Evolutionary conservation across 768 basidiomycete genomes (phyloP).

Genomic region (Tephrocybe sp.): DNA sequence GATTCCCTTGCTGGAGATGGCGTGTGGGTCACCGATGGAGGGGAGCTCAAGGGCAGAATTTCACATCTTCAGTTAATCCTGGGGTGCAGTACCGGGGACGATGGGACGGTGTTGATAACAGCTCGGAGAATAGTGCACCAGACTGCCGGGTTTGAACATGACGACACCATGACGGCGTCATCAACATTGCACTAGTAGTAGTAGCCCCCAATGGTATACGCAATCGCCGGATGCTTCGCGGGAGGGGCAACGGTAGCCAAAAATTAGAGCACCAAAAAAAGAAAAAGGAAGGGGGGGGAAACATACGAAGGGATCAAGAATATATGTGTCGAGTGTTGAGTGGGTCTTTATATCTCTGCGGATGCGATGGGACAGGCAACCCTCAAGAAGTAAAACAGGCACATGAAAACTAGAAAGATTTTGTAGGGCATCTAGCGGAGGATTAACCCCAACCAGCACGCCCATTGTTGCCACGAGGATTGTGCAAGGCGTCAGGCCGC

Average conservation of each 20-base stretch:
- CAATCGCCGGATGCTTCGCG: not conserved
- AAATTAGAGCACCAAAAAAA: not conserved
- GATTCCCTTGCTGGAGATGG: not conserved
- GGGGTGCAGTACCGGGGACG: not conserved
- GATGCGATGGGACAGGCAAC: slow-evolving; percentile 6
- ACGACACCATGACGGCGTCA: slow-evolving; percentile 6
- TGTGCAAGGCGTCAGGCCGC: not conserved
- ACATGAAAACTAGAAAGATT: slow-evolving; percentile 13
- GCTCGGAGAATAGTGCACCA: slow-evolving; percentile 6
- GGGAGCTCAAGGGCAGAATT: not conserved
- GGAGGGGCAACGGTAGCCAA: not conserved
- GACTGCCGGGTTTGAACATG: slow-evolving; percentile 6
- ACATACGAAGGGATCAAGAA: slow-evolving; percentile 9
- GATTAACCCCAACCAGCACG: slow-evolving; percentile 11
- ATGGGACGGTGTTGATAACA: not conserved
- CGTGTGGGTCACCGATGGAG: not conserved
- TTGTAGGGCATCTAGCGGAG: slow-evolving; percentile 4
- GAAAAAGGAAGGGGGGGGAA: not conserved
- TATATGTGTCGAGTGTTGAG: not conserved
- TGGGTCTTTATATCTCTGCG: slow-evolving; percentile 11
- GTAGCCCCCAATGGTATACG: not conserved
- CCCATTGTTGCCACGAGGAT: slow-evolving; percentile 1
- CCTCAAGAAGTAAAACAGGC: slow-evolving; percentile 12
- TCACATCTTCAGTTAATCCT: not conserved
- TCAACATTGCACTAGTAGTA: not conserved